Percentiles rank a stretch among this genome's conserved stretches.
These are phyloP conservation scores for Lachancea sp. DNA, from an alignment of 805 yeast genomes.

Conservation along the genomic window DNA sequence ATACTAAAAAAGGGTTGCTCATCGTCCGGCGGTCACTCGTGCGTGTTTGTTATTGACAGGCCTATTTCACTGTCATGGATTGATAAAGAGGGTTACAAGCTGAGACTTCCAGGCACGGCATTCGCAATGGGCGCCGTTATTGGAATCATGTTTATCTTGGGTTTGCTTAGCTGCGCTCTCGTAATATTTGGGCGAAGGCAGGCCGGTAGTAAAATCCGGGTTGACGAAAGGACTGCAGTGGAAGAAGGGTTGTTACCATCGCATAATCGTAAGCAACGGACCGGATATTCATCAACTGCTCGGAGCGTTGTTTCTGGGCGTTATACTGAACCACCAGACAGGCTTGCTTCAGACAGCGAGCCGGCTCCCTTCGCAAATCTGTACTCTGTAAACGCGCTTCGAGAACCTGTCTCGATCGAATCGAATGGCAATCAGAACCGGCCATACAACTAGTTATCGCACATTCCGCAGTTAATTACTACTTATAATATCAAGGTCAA, in stretches of 20 bases:
- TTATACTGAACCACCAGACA: background rate
- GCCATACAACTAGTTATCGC: too few relatives aligned
- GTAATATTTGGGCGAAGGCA: slow-evolving; percentile 2
- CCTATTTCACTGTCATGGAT: slow-evolving; percentile 66
- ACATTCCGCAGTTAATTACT: too few relatives aligned
- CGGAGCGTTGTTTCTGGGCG: background rate
- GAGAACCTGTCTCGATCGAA: background rate
- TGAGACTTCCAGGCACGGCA: slow-evolving; percentile 63
- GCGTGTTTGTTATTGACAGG: slow-evolving; percentile 60
- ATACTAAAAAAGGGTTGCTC: slow-evolving; percentile 59
- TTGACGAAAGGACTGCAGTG: background rate
- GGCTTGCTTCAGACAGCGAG: background rate
- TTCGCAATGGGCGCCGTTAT: slow-evolving; percentile 59
- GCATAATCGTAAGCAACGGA: background rate
- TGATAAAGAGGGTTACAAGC: slow-evolving; percentile 42
- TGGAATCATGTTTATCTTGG: slow-evolving; percentile 41
- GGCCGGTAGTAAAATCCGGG: background rate
- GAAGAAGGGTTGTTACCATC: background rate
- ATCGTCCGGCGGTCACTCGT: slow-evolving; percentile 34
- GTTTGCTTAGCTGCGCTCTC: slow-evolving; percentile 8
- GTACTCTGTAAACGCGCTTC: background rate
- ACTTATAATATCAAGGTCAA: too few relatives aligned
- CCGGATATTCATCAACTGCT: background rate
- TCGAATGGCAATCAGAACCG: background rate
- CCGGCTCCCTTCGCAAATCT: background rate